Evolutionary conservation across 2,329 filamentous ascomycete genomes (phyloP).

Genomic region (Phialophora tarda): DNA sequence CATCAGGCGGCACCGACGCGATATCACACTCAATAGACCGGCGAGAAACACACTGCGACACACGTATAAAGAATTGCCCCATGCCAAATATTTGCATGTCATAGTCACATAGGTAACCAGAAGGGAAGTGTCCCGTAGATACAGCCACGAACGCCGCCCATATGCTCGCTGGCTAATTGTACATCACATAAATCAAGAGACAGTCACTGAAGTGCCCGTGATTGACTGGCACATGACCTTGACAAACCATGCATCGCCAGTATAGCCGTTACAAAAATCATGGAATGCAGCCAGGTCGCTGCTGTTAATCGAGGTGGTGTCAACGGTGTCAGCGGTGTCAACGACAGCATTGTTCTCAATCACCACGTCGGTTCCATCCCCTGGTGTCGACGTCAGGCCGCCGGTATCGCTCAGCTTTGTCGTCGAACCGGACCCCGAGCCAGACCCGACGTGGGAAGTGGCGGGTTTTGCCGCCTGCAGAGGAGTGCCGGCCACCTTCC

Average conservation of each 20-base stretch:
- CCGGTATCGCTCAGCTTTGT: not conserved
- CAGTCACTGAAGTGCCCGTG: slow-evolving; percentile 9
- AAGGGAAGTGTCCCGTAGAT: not conserved
- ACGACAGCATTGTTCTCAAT: slow-evolving; percentile 6
- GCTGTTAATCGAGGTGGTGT: not conserved
- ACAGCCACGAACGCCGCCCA: slow-evolving; percentile 8
- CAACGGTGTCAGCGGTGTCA: slow-evolving; percentile 5
- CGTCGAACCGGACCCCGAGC: not conserved
- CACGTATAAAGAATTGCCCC: not conserved
- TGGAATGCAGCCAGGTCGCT: slow-evolving; percentile 20
- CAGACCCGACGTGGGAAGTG: not conserved
- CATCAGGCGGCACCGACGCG: not conserved
- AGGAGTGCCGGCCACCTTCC: slow-evolving; percentile 29
- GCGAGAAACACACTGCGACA: not conserved
- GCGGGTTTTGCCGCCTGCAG: slow-evolving; percentile 16
- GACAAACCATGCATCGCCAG: slow-evolving; percentile 24
- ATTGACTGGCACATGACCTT: slow-evolving; percentile 24
- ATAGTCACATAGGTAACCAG: not conserved
- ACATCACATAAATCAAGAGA: slow-evolving; percentile 1
- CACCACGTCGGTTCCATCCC: not conserved
- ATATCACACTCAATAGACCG: not conserved
- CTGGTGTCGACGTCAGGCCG: slow-evolving; percentile 5
- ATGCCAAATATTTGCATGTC: not conserved
- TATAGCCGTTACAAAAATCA: slow-evolving; percentile 19
- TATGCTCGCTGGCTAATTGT: slow-evolving; percentile 31